A percentile compares a stretch with the other conserved stretches of the same genome.
These are phyloP conservation scores for Phytophthora fragariae DNA, from an alignment of 352 stramenopile genomes.

Conservation along the genomic window DNA sequence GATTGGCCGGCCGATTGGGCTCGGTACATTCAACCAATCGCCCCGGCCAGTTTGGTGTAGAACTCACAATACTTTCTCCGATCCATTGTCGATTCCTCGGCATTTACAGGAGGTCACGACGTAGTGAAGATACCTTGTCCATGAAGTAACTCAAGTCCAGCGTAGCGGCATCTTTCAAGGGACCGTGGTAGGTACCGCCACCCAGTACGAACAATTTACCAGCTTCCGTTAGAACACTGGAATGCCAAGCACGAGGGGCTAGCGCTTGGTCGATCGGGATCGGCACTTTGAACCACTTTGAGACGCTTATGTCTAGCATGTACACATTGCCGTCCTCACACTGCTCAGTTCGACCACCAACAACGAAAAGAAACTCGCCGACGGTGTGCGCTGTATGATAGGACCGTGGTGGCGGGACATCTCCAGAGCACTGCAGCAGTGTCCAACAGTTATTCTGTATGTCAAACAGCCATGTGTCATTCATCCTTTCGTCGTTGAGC, in stretches of 20 bases:
- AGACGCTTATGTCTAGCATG: conserved; percentile 57
- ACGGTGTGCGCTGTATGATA: conserved; percentile 74
- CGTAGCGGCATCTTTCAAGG: conserved; percentile 59
- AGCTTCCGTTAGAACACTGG: conserved; percentile 52
- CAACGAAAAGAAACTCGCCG: conserved; percentile 60
- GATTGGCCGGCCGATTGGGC: too few species aligned
- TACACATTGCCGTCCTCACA: conserved; percentile 58
- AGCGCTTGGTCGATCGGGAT: conserved; percentile 43
- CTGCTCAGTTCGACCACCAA: conserved; percentile 63
- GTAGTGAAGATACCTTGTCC: conserved; percentile 10
- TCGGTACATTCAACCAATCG: too few species aligned
- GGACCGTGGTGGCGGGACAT: conserved; percentile 59
- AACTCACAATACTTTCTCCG: too few species aligned
- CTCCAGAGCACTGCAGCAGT: conserved; percentile 45
- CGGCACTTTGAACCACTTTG: conserved; percentile 56
- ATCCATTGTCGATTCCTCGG: too few species aligned
- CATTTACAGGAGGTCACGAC: too few species aligned
- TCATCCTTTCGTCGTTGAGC: conserved; percentile 69
- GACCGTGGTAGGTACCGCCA: conserved; percentile 67
- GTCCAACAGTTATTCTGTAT: conserved; percentile 45
- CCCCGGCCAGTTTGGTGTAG: too few species aligned
- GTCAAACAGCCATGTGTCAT: conserved; percentile 77
- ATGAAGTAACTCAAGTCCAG: conserved; percentile 55
- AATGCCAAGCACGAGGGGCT: conserved; percentile 69
- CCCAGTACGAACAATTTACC: conserved; percentile 61